Evolutionary conservation across 2,329 filamentous ascomycete genomes (phyloP).

Genomic region (Fusarium irregulare): DNA sequence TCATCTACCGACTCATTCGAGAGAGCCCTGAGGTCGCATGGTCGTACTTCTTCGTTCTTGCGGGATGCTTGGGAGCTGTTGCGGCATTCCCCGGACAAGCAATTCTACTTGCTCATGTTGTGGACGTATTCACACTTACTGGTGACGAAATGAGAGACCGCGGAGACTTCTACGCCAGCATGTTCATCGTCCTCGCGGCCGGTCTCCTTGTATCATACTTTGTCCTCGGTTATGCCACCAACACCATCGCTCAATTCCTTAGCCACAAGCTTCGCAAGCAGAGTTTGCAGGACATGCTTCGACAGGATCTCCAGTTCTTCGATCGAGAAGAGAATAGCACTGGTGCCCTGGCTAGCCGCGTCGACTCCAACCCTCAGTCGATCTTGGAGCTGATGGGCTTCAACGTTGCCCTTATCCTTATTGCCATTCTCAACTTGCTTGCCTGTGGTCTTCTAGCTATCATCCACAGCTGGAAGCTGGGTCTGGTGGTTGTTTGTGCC

Average conservation of each 20-base stretch:
- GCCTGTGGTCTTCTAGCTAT: conserved; percentile 57
- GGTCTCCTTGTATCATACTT: conserved; percentile 60
- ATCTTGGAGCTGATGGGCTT: conserved; percentile 58
- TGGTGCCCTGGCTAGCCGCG: conserved; percentile 51
- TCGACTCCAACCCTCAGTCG: conserved; percentile 54
- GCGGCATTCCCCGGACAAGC: conserved; percentile 58
- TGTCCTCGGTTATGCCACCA: conserved; percentile 51
- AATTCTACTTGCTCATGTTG: conserved; percentile 55
- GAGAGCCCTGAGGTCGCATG: conserved; percentile 53
- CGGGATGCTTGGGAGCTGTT: conserved; percentile 48
- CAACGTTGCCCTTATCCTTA: conserved; percentile 55
- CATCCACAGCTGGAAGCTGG: conserved; percentile 60
- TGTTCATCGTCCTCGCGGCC: conserved; percentile 65
- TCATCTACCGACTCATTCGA: conserved; percentile 51
- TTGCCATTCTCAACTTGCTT: conserved; percentile 52
- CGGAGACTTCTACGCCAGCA: conserved; percentile 65
- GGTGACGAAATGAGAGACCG: conserved; percentile 49
- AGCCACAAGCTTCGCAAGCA: conserved; percentile 44
- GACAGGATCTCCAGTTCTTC: conserved; percentile 57
- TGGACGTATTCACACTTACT: conserved; percentile 55
- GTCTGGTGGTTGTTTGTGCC: conserved; percentile 60
- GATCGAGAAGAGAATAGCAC: conserved; percentile 56
- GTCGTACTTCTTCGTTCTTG: conserved; percentile 51
- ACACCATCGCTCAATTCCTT: conserved; percentile 47
- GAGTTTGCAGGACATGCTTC: conserved; percentile 49